Conservation (phyloP, 2,329 filamentous ascomycete genomes). For the Onygenales sp. region DNA sequence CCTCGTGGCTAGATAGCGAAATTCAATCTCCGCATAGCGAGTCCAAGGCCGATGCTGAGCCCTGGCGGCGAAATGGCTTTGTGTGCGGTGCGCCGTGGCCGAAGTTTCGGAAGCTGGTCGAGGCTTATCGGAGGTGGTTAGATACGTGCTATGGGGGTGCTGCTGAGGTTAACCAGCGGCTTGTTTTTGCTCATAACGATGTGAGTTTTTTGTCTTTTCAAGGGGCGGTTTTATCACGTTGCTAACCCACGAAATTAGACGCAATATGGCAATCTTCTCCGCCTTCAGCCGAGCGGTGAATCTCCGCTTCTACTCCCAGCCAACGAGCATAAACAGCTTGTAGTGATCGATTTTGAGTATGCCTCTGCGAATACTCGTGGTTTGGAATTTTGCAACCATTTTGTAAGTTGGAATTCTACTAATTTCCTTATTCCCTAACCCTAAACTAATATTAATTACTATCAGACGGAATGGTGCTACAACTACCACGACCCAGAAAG, state of each 20-base stretch:
- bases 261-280: slow-evolving; percentile 96
- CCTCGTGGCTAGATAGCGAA: slow-evolving; percentile 47
- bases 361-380: slow-evolving; percentile 79
- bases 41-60: slow-evolving; percentile 33
- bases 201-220: slow-evolving; percentile 44
- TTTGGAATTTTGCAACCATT: slow-evolving; percentile 94
- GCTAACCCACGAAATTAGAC: slow-evolving; percentile 48
- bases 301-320: slow-evolving; percentile 80
- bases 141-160: slow-evolving; percentile 59
- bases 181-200: slow-evolving; percentile 97
- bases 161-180: slow-evolving; percentile 57
- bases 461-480: slow-evolving; percentile 83
- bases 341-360: slow-evolving; percentile 98
- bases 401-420: slow-evolving; percentile 43
- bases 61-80: slow-evolving; percentile 62
- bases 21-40: slow-evolving; percentile 41
- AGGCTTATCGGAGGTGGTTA: slow-evolving; percentile 70
- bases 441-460: background rate
- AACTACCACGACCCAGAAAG: slow-evolving; percentile 73
- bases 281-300: slow-evolving; percentile 57
- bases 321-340: slow-evolving; percentile 89
- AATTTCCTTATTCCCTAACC: background rate
- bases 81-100: slow-evolving; percentile 80
- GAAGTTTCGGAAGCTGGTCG: slow-evolving; percentile 62
- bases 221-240: background rate